phyloP scores from a whole-genome alignment of 1,139 yeast species.

The Nakaseomyces delphensis region DNA sequence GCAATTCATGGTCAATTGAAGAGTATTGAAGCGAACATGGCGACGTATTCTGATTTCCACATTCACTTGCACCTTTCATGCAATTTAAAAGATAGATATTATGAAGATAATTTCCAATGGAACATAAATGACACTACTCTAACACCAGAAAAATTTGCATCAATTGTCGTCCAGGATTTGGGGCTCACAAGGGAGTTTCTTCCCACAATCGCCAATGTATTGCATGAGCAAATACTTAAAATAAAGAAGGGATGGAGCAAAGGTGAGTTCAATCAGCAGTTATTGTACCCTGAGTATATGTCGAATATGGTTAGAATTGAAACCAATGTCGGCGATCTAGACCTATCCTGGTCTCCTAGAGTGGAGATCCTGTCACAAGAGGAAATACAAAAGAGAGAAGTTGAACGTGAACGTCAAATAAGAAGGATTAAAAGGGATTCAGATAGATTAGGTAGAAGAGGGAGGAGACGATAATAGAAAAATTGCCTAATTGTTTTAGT shows the following conservation, averaged over 20 bases:
- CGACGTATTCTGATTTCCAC: conserved; percentile 40
- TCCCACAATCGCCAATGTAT: conserved; percentile 81
- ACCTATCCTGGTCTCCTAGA: conserved; percentile 82
- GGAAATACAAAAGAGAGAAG: conserved; percentile 91
- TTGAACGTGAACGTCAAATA: conserved; percentile 85
- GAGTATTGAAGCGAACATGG: conserved; percentile 20
- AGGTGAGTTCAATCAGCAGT: conserved; percentile 50
- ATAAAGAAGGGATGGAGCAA: conserved; percentile 78
- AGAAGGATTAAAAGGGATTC: conserved; percentile 90
- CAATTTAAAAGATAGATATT: conserved; percentile 71
- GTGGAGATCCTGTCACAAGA: conserved; percentile 81
- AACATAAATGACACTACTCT: conserved; percentile 44
- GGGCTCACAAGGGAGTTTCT: conserved; percentile 79
- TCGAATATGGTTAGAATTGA: conserved; percentile 53
- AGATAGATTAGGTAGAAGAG: conserved; percentile 41
- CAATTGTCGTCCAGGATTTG: conserved; percentile 70
- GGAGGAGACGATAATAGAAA: conserved; percentile 18
- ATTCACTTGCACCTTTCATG: conserved; percentile 77
- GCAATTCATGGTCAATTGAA: conserved; percentile 48
- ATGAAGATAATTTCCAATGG: conserved; percentile 95
- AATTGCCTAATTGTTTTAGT: too few relatives aligned
- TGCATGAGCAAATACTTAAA: conserved; percentile 70
- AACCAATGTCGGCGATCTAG: conserved; percentile 45
- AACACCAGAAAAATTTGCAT: conserved; percentile 85
- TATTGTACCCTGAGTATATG: conserved; percentile 48